These are phyloP conservation scores for Pseudocercospora fijiensis DNA, from an alignment of 2,329 filamentous ascomycete genomes.

Conservation along the genomic window DNA sequence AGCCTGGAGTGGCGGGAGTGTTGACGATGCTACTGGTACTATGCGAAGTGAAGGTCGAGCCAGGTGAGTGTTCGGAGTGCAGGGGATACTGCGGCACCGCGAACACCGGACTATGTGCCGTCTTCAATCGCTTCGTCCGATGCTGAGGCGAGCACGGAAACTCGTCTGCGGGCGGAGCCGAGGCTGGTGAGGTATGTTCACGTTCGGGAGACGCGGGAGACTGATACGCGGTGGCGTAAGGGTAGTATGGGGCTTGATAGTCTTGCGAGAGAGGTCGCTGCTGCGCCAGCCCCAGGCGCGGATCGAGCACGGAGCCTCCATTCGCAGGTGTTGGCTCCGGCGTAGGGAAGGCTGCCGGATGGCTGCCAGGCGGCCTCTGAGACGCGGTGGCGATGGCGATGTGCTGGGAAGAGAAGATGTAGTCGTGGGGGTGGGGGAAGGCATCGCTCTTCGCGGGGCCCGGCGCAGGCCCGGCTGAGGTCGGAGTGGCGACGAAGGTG, in stretches of 20 bases:
- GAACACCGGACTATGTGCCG: slow-evolving; percentile 28
- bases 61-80: slow-evolving; percentile 41
- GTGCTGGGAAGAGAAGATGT: slow-evolving; percentile 38
- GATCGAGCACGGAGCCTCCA: slow-evolving; percentile 24
- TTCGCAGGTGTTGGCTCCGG: slow-evolving; percentile 22
- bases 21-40: slow-evolving; percentile 43
- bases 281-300: slow-evolving; percentile 20
- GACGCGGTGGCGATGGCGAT: slow-evolving; percentile 30
- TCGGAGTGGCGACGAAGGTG: slow-evolving; percentile 34
- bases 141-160: slow-evolving; percentile 40
- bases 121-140: slow-evolving; percentile 38
- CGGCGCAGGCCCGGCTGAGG: not conserved
- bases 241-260: slow-evolving; percentile 1
- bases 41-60: slow-evolving; percentile 39
- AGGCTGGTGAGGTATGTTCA: slow-evolving; percentile 22
- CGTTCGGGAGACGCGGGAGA: slow-evolving; percentile 17
- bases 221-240: slow-evolving; percentile 9
- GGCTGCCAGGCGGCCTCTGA: slow-evolving; percentile 25
- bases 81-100: slow-evolving; percentile 32
- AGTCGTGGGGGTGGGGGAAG: slow-evolving; percentile 29
- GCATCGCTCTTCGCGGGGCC: slow-evolving; percentile 14
- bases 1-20: slow-evolving; percentile 48
- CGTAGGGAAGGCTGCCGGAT: slow-evolving; percentile 22
- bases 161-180: slow-evolving; percentile 24
- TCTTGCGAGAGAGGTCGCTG: slow-evolving; percentile 6